Evolutionary conservation across 1,139 yeast species (phyloP), one percentile per base, ranked within the genome.

Genomic region (Sugiyamaella pinicola): DNA sequence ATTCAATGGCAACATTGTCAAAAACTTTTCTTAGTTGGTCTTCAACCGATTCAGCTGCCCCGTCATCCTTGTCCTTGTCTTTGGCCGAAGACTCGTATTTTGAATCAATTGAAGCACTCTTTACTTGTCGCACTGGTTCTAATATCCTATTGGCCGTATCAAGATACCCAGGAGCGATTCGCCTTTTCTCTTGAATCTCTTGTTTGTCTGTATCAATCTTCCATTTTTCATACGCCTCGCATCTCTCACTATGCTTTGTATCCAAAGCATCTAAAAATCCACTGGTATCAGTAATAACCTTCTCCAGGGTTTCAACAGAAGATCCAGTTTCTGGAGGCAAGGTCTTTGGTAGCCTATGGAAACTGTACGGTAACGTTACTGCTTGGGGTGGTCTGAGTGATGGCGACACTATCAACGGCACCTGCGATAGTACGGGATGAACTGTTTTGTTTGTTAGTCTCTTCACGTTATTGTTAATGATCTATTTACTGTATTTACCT

Each of bases 391-490:
- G 81, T 54, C 75, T 78, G 59, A 71, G 76, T 21, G 73, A 69
- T 0, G 85, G 86, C 52, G 83, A 80, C 45, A 79, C 74, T 12
- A 82, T 76, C 43, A 83, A 71, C 0, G 88, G 87, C 1, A 83
- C 78, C 58, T 82, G 84, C 31, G 77, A 72, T 21, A 82, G 70
- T 12, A 77, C 57, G 0, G 79, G 74, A 58, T 81, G 84, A 37
- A 81, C 84, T 80, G 29, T 40, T 39, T 40, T 4, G 24, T 48
- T 17, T 21, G 35, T 31, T 7, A 34, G 10, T 24, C 21, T 29
- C 10, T 43, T 4, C 17, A 9, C 7, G 18, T n/a, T 31, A 45
- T 10, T 22, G 18, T 2, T 10, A 24, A 8, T n/a, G 12, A 15
- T 35, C 35, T 24, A 22, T 34, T 34, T 33, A 4, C 22, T 29